A percentile compares a stretch with the other conserved stretches of the same genome.
phyloP scores from a whole-genome alignment of 129 eudicot genomes.

The Arctium minus region DNA sequence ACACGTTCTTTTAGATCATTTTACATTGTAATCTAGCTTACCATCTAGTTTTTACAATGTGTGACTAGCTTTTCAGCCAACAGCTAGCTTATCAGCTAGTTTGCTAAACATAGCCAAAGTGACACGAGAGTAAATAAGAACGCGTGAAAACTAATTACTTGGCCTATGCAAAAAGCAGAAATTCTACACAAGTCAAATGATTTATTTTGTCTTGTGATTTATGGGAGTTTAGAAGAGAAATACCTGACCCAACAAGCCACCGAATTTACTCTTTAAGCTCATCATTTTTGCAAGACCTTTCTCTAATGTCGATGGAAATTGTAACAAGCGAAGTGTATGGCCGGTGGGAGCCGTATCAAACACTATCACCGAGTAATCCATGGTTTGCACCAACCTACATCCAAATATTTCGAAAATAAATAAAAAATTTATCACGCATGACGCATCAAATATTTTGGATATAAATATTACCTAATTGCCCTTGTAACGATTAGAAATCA shows the following conservation, averaged over 20 bases:
- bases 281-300: slow-evolving; percentile 89
- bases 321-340: slow-evolving; percentile 88
- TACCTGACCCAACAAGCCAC: slow-evolving; percentile 95
- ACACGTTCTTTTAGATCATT: not conserved
- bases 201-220: not conserved
- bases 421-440: not conserved
- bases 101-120: not conserved
- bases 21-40: not conserved
- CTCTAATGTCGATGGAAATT: slow-evolving; percentile 92
- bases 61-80: not conserved
- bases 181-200: not conserved
- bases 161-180: not conserved
- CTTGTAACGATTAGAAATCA: too few species aligned
- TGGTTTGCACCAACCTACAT: slow-evolving; percentile 85
- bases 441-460: not conserved
- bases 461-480: too few species aligned
- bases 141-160: not conserved
- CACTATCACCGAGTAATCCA: slow-evolving; percentile 97
- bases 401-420: not conserved
- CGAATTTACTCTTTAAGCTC: slow-evolving; percentile 84
- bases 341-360: slow-evolving; percentile 99
- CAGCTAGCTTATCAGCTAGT: not conserved
- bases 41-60: not conserved
- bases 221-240: not conserved
- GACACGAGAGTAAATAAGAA: not conserved